Percentiles rank a stretch among this genome's conserved stretches.
These are phyloP conservation scores for Torrubiella hemipterigena DNA, from an alignment of 2,329 filamentous ascomycete species.

Conservation along the genomic window DNA sequence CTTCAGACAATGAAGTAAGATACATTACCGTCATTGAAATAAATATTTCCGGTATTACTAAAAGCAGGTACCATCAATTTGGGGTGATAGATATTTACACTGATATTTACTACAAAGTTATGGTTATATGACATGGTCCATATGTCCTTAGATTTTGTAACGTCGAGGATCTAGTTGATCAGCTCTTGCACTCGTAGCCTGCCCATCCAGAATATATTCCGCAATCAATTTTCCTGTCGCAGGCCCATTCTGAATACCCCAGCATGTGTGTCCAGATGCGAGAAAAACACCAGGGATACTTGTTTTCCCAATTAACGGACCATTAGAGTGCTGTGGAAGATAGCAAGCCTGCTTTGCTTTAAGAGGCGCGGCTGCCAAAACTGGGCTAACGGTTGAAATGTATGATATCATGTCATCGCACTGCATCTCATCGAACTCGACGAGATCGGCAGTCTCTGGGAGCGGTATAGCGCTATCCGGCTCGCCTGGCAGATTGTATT, in stretches of 20 bases:
- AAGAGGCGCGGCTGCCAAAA: conserved; percentile 56
- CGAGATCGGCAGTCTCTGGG: conserved; percentile 62
- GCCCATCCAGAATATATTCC: conserved; percentile 65
- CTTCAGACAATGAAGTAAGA: background rate
- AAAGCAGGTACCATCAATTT: background rate
- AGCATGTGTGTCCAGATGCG: conserved; percentile 88
- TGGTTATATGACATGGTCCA: background rate
- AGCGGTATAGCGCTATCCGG: conserved; percentile 66
- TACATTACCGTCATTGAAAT: background rate
- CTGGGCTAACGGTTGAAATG: conserved; percentile 51
- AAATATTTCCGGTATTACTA: background rate
- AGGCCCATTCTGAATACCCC: conserved; percentile 95
- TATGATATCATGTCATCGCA: conserved; percentile 83
- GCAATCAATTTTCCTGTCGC: conserved; percentile 74
- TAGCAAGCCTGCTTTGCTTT: conserved; percentile 83
- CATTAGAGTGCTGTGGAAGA: conserved; percentile 61
- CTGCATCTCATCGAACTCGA: conserved; percentile 60
- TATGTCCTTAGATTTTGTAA: conserved; percentile 35
- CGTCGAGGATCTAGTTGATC: conserved; percentile 54
- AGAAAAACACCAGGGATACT: conserved; percentile 63
- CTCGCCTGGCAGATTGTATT: conserved; percentile 37
- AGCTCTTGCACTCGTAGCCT: conserved; percentile 55
- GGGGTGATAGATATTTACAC: background rate
- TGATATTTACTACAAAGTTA: background rate
- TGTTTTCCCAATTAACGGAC: conserved; percentile 66